These are phyloP conservation scores for Stereum hirsutum DNA, from an alignment of 1,284 basidiomycete genomes.

Conservation along the genomic window DNA sequence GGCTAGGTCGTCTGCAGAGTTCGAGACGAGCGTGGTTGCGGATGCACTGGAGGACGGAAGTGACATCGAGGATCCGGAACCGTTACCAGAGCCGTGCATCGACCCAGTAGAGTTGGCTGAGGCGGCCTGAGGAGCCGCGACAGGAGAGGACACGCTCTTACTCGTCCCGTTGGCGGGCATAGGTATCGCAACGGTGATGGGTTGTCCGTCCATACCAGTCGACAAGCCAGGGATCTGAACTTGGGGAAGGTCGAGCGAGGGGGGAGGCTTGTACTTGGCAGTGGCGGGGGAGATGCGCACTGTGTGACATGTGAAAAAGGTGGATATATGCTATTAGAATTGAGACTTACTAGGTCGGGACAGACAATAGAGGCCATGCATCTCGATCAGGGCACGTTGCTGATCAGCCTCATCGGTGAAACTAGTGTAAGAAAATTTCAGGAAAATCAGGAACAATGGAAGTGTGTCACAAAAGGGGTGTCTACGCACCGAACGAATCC, in stretches of 20 bases:
- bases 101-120: conserved; percentile 23
- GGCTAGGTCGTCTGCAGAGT: conserved; percentile 39
- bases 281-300: conserved; percentile 89
- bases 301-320: conserved; percentile 20
- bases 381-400: conserved; percentile 80
- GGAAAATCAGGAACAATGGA: conserved; percentile 6
- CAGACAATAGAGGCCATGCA: conserved; percentile 82
- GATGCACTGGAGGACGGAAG: conserved; percentile 43
- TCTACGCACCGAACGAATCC: conserved; percentile 71
- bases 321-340: not conserved
- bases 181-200: conserved; percentile 36
- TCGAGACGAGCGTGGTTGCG: conserved; percentile 31
- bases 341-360: conserved; percentile 78
- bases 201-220: conserved; percentile 14
- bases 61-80: conserved; percentile 48
- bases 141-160: conserved; percentile 59
- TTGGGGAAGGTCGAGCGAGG: conserved; percentile 38
- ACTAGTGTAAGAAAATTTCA: conserved; percentile 25
- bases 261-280: conserved; percentile 69
- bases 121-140: conserved; percentile 34
- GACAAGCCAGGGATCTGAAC: conserved; percentile 32
- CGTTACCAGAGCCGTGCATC: conserved; percentile 27
- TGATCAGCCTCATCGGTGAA: conserved; percentile 85
- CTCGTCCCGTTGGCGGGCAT: conserved; percentile 32
- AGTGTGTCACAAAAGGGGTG: conserved; percentile 5